Conservation (phyloP, 106 monocot species). For the Dioscorea alata region DNA sequence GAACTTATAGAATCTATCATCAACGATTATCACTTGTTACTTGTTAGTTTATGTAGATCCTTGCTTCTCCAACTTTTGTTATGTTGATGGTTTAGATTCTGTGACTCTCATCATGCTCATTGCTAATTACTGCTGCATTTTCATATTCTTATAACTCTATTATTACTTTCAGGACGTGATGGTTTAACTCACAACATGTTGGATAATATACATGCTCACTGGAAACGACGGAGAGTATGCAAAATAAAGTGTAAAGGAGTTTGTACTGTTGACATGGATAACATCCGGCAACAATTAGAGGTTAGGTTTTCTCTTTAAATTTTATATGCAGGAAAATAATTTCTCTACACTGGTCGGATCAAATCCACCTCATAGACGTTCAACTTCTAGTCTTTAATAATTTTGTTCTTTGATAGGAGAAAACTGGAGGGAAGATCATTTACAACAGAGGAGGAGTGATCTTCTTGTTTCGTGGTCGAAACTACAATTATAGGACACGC, state of each 20-base stretch:
- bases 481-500: constrained; percentile 79
- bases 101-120: no score
- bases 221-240: constrained; percentile 90
- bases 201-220: constrained; percentile 95
- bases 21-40: no score
- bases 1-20: no score
- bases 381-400: constrained; percentile 16
- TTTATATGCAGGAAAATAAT: no score
- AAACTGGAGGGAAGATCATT: constrained; percentile 95
- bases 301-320: constrained; percentile 20
- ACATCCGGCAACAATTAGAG: constrained; percentile 86
- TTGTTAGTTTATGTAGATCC: no score
- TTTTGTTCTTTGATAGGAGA: constrained; percentile 52
- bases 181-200: constrained; percentile 99
- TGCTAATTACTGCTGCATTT: no score
- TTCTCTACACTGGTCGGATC: no score
- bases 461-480: constrained; percentile 81
- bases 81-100: no score
- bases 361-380: neutral
- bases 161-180: constrained; percentile 66
- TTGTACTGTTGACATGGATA: constrained; percentile 98
- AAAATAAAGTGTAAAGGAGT: constrained; percentile 99
- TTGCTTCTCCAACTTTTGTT: no score
- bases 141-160: no score
- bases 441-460: constrained; percentile 76